Conservation (phyloP, 208 protist genomes). For the Trypanosomatidae sp. region DNA sequence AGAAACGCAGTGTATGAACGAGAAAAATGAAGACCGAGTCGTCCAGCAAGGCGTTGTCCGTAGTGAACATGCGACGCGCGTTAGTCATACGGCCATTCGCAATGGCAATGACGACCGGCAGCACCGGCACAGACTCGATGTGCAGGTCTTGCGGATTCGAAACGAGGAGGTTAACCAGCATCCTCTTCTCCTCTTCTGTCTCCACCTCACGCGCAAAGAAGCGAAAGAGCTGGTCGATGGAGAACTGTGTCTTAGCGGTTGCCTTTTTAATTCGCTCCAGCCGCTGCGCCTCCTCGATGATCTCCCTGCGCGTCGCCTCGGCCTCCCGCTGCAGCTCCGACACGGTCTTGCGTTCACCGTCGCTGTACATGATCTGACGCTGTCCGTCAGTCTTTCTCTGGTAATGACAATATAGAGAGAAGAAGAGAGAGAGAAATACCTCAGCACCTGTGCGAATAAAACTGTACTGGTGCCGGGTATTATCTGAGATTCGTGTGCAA, state of each 20-base stretch:
- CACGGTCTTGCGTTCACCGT: conserved; percentile 83
- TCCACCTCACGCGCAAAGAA: conserved; percentile 76
- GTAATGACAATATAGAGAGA: background rate
- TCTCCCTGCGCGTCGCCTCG: conserved; percentile 52
- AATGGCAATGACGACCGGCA: conserved; percentile 72
- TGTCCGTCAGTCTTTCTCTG: background rate
- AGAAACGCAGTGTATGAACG: conserved; percentile 80
- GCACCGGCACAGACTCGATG: conserved; percentile 59
- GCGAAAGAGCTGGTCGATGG: conserved; percentile 75
- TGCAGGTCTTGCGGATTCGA: conserved; percentile 66
- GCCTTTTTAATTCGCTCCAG: conserved; percentile 67
- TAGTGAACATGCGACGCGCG: conserved; percentile 58
- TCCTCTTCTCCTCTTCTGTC: conserved; percentile 62
- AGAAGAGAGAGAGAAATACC: background rate
- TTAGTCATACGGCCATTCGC: conserved; percentile 75
- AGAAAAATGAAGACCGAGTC: conserved; percentile 78
- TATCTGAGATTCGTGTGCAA: background rate
- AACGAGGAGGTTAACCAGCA: conserved; percentile 63
- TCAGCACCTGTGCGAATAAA: background rate
- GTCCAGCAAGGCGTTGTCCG: conserved; percentile 54
- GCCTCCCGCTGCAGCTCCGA: conserved; percentile 83
- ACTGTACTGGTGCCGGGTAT: background rate
- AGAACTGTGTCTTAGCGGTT: conserved; percentile 64
- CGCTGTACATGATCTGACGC: conserved; percentile 68
- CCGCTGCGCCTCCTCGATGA: conserved; percentile 65